These are phyloP conservation scores for Trichomonascaceae sp. DNA, from an alignment of 1,139 yeast species.

Conservation along the genomic window DNA sequence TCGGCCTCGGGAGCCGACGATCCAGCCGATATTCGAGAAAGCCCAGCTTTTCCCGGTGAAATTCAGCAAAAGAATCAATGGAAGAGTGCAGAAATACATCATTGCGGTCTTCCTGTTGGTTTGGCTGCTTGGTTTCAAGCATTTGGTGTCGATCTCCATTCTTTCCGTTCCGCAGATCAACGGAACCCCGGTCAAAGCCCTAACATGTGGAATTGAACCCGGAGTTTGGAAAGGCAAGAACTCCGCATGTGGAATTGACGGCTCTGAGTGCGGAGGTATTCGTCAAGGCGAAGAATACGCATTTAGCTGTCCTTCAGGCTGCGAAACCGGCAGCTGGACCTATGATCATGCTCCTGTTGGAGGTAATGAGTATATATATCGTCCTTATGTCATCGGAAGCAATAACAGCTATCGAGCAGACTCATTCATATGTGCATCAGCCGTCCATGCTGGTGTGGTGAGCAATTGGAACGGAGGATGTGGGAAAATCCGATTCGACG, in stretches of 20 bases:
- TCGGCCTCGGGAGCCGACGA: constrained; percentile 21
- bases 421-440: constrained; percentile 86
- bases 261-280: constrained; percentile 47
- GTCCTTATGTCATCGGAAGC: constrained; percentile 73
- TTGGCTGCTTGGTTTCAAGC: constrained; percentile 23
- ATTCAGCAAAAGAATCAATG: constrained; percentile 10
- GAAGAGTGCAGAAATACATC: constrained; percentile 6
- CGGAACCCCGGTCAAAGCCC: constrained; percentile 19
- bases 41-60: constrained; percentile 24
- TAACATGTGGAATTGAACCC: constrained; percentile 30
- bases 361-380: constrained; percentile 55
- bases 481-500: constrained; percentile 56
- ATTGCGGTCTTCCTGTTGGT: constrained; percentile 14
- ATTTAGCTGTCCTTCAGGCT: constrained; percentile 83
- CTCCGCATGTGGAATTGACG: constrained; percentile 70
- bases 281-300: constrained; percentile 42
- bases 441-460: constrained; percentile 75
- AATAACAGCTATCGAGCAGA: constrained; percentile 71
- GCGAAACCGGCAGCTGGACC: constrained; percentile 72
- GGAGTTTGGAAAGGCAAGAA: constrained; percentile 66
- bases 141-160: constrained; percentile 22
- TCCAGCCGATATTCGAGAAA: constrained; percentile 19
- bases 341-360: constrained; percentile 79
- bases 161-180: constrained; percentile 24
- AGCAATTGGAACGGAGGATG: constrained; percentile 79